Conservation (phyloP, 176 grass and related monocot species). For the Aegilops umbellulata region DNA sequence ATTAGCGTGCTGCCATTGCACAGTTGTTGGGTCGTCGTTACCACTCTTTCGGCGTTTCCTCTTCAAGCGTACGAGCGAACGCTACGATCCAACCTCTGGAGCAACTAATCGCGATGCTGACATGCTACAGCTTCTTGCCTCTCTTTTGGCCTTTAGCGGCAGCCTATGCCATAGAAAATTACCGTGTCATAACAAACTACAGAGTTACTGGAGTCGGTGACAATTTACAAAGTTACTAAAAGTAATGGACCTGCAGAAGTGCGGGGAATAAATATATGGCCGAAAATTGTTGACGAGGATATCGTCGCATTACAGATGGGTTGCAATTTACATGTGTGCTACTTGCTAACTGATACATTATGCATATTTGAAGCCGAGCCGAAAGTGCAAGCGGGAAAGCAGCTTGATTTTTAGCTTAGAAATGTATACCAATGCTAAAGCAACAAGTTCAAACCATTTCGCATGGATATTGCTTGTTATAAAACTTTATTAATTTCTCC, state of each 20-base stretch:
- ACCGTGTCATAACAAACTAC: background rate
- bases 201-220: background rate
- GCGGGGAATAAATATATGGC: background rate
- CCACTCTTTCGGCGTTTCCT: slow-evolving; percentile 7
- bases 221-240: background rate
- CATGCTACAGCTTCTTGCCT: background rate
- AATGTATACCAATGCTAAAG: slow-evolving; percentile 1
- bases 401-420: background rate
- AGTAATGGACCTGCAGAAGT: background rate
- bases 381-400: background rate
- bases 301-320: background rate
- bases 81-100: background rate
- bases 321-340: background rate
- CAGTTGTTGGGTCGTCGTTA: slow-evolving; percentile 30
- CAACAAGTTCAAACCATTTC: background rate
- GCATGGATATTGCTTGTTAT: background rate
- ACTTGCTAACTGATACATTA: too few relatives aligned
- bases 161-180: background rate
- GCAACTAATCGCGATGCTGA: background rate
- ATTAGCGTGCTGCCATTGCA: background rate
- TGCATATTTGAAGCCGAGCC: background rate
- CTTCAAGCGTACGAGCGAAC: background rate
- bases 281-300: background rate
- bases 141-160: background rate
- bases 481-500: background rate